phyloP scores from a whole-genome alignment of 768 basidiomycete species.

The Sistotremastrum suecicum region DNA sequence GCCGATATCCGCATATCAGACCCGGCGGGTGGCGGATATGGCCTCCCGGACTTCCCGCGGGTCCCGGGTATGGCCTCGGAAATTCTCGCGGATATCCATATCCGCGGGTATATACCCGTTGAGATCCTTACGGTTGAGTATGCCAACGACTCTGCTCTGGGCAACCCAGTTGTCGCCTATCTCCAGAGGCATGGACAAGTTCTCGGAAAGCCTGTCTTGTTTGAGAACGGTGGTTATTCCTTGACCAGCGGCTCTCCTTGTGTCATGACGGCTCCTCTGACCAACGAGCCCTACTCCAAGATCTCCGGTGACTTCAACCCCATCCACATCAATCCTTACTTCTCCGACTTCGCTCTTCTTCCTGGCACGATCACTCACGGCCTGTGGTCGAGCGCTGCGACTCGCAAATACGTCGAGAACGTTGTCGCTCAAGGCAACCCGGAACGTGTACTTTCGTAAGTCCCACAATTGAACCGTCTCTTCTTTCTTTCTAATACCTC shows the following conservation, averaged over 20 bases:
- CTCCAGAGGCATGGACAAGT: conserved; percentile 80
- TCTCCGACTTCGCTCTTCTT: conserved; percentile 83
- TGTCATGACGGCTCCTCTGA: conserved; percentile 71
- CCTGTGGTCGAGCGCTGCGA: conserved; percentile 93
- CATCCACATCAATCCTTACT: conserved; percentile 97
- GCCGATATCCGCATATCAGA: too few species aligned
- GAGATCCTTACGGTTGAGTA: too few species aligned
- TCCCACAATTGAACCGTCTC: too few species aligned
- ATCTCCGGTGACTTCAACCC: conserved; percentile 98
- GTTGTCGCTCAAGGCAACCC: conserved; percentile 89
- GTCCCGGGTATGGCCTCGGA: too few species aligned
- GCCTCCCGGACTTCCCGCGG: too few species aligned
- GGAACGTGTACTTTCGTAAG: conserved; percentile 77
- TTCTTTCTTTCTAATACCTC: too few species aligned
- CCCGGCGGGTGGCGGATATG: too few species aligned
- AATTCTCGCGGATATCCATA: too few species aligned
- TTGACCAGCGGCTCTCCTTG: conserved; percentile 50
- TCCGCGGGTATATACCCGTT: too few species aligned
- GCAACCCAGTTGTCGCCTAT: conserved; percentile 89
- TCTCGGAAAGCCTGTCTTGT: conserved; percentile 61
- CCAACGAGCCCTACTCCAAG: conserved; percentile 92
- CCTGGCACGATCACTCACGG: conserved; percentile 98
- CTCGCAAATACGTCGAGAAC: conserved; percentile 82
- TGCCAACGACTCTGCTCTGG: too few species aligned
- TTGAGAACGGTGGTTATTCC: conserved; percentile 79